These are phyloP conservation scores for Papilionanthe hybrid DNA, from an alignment of 116 monocot genomes.

Conservation along the genomic window DNA sequence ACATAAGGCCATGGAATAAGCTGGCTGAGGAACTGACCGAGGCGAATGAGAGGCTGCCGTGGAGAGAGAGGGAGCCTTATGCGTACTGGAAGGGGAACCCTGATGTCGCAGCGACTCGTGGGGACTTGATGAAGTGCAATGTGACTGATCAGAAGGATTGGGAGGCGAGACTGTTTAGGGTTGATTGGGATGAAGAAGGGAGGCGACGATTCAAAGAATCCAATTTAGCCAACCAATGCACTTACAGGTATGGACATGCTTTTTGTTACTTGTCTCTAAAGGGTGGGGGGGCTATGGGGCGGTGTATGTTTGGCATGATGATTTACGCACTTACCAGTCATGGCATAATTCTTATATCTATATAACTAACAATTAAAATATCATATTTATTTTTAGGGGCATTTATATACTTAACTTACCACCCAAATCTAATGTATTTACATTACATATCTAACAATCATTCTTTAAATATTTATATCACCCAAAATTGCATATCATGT, in stretches of 20 bases:
- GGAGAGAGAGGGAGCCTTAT: constrained; percentile 49
- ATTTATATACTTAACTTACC: no score
- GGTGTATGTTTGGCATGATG: no score
- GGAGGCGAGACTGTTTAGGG: constrained; percentile 53
- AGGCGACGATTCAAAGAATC: constrained; percentile 25
- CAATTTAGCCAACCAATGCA: constrained; percentile 45
- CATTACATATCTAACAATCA: no score
- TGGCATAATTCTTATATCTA: no score
- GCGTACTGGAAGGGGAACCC: constrained; percentile 80
- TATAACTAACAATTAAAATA: no score
- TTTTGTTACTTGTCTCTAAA: no score
- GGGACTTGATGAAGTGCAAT: constrained; percentile 57
- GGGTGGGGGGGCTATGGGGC: no score
- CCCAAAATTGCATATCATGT: no score
- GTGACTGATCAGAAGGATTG: constrained; percentile 37
- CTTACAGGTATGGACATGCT: constrained; percentile 29
- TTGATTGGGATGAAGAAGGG: constrained; percentile 32
- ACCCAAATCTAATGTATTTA: no score
- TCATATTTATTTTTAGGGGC: no score
- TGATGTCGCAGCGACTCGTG: constrained; percentile 25
- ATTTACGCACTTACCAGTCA: no score
- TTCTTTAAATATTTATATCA: no score
- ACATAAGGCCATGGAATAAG: constrained; percentile 64
- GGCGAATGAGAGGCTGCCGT: constrained; percentile 33
- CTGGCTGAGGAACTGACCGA: constrained; percentile 26